These are phyloP conservation scores for Tubosaeta sp. DNA, from an alignment of 768 basidiomycete genomes.

Conservation along the genomic window DNA sequence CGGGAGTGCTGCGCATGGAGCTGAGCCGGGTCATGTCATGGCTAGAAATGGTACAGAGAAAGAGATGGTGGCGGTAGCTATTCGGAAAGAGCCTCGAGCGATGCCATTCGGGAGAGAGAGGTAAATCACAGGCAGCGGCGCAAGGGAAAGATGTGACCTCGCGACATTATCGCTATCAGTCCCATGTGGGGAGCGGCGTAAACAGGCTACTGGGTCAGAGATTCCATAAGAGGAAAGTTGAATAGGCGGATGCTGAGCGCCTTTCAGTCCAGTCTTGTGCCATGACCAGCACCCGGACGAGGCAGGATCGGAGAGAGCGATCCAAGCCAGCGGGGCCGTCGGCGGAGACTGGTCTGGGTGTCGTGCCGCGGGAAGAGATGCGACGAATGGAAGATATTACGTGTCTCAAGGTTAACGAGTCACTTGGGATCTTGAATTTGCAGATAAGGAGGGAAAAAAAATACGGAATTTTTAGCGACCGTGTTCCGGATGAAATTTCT, in stretches of 20 bases:
- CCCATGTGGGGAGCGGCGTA: not conserved
- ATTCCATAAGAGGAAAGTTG: constrained; percentile 27
- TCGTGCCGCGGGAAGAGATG: constrained; percentile 30
- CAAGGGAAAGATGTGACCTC: constrained; percentile 2
- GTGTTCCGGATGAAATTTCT: constrained; percentile 17
- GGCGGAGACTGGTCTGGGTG: constrained; percentile 23
- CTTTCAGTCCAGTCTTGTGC: not conserved
- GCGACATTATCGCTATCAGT: not conserved
- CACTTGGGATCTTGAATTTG: constrained; percentile 26
- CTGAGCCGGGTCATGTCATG: constrained; percentile 11
- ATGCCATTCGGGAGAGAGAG: constrained; percentile 7
- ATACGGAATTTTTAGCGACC: constrained; percentile 31
- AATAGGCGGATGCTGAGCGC: constrained; percentile 14
- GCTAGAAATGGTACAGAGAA: constrained; percentile 4
- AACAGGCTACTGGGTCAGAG: constrained; percentile 19
- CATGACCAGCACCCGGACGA: constrained; percentile 12
- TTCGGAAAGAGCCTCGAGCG: not conserved
- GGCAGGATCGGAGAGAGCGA: constrained; percentile 10
- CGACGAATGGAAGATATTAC: constrained; percentile 27
- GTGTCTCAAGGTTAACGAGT: constrained; percentile 29
- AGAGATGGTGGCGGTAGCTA: constrained; percentile 1
- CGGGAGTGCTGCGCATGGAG: not conserved
- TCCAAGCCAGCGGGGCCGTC: constrained; percentile 25
- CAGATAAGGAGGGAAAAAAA: constrained; percentile 33
- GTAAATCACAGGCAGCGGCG: constrained; percentile 18